Base-by-base conservation (phyloP, 495 filamentous ascomycete species). In the Lepraria neglecta region DNA sequence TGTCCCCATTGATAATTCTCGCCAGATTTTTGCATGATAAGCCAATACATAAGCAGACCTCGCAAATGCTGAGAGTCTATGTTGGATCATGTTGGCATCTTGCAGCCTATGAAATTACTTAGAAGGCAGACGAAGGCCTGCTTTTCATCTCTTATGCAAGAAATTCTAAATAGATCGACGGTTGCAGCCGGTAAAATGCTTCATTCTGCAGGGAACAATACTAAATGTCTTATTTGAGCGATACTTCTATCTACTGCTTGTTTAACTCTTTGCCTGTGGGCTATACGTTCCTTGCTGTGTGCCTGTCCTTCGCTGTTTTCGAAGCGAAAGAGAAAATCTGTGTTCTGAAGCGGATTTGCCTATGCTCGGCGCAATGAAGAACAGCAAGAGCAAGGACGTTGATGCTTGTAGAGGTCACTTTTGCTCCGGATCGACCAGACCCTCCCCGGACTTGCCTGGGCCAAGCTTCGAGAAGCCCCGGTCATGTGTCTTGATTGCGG, bases 361-460 rank as follows among this genome's bases (percentile, higher is more conserved):
- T 14, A 21, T 54, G 51, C 28, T 35, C 51, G 51, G 51, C 14
- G 51, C 30, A 35, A 38, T 19, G 51, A 28, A 54, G n/a, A 35
- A 38, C 24, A 30, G 28, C 9, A 54, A 54, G 28, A 54, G 51
- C 30, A 35, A 19, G 31, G 31, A 38, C 15, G 31, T 11, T 24
- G 31, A 33, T 54, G 51, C 35, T n/a, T 2, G 51, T n/a, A 33
- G 51, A 30, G n/a, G 51, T 27, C 30, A 54, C 33, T 38, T 30
- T 54, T 17, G 51, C 51, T 33, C 51, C 30, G 17, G 51, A n/a
- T 17, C 35, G 30, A 33, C 30, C 30, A 54, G 51, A 30, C 51
- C 51, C 51, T 54, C 51, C 35, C 21, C 31, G 30, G 51, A 54
- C 35, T 33, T 54, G n/a, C 31, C 51, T 54, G 51, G 51, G 51